Conservation (phyloP, 345 rosid genomes). For the Excoecaria cochinchinensis region DNA sequence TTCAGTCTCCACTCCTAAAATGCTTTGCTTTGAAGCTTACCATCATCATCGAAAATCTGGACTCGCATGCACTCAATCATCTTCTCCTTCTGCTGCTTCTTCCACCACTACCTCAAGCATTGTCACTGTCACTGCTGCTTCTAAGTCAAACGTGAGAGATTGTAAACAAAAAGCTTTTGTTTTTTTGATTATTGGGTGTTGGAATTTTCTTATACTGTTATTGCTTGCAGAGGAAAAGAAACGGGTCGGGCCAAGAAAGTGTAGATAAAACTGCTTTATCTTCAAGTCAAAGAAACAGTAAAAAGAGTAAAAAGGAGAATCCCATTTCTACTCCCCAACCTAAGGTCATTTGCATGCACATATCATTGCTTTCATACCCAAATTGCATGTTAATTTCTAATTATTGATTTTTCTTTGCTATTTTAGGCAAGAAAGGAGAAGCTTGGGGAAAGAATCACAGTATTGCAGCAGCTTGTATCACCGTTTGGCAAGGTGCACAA, state of each 20-base stretch:
- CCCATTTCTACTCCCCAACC: slow-evolving; percentile 40
- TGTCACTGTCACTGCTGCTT: slow-evolving; percentile 9
- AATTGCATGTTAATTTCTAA: background rate
- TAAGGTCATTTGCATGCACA: slow-evolving; percentile 37
- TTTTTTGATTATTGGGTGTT: background rate
- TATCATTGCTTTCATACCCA: background rate
- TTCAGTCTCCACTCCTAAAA: slow-evolving; percentile 40
- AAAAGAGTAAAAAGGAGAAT: slow-evolving; percentile 49
- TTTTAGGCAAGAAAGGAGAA: slow-evolving; percentile 60
- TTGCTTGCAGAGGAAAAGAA: slow-evolving; percentile 50
- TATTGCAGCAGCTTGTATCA: slow-evolving; percentile 85
- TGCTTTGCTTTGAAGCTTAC: slow-evolving; percentile 72
- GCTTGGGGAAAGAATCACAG: slow-evolving; percentile 73
- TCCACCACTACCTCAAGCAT: slow-evolving; percentile 13
- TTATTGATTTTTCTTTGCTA: background rate
- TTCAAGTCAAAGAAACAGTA: slow-evolving; percentile 32
- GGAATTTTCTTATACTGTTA: background rate
- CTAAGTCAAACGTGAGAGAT: slow-evolving; percentile 37
- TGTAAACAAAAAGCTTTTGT: background rate
- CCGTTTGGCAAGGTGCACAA: slow-evolving; percentile 81
- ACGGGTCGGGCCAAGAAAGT: slow-evolving; percentile 29
- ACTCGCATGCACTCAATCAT: slow-evolving; percentile 45
- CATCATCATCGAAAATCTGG: slow-evolving; percentile 32
- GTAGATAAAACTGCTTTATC: slow-evolving; percentile 17
- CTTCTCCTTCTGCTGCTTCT: slow-evolving; percentile 40